Conservation (phyloP, 2,329 filamentous ascomycete species). For the Hypomyces perniciosus region DNA sequence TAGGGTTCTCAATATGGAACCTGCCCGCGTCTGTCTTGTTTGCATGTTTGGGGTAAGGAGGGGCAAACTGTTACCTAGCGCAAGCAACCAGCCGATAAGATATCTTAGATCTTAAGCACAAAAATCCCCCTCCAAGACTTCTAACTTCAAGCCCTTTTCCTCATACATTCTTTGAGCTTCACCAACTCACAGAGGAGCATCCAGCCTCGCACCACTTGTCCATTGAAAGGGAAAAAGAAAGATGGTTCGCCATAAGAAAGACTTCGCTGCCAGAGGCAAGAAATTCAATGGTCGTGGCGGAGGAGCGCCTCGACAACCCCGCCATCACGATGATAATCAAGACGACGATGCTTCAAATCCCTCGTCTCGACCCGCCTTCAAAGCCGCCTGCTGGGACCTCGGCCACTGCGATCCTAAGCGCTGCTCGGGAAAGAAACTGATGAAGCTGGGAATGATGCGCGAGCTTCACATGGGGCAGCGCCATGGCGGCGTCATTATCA, state of each 20-base stretch:
- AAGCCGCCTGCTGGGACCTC: slow-evolving; percentile 95
- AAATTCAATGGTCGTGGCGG: slow-evolving; percentile 56
- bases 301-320: slow-evolving; percentile 42
- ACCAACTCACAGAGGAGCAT: not conserved
- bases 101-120: no score
- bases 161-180: not conserved
- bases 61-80: no score
- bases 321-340: slow-evolving; percentile 39
- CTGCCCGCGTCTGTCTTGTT: no score
- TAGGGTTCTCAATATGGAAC: no score
- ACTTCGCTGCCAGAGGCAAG: slow-evolving; percentile 66
- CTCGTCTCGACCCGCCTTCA: slow-evolving; percentile 55
- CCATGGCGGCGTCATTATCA: slow-evolving; percentile 86
- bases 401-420: slow-evolving; percentile 96
- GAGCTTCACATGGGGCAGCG: slow-evolving; percentile 88
- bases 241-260: slow-evolving; percentile 98
- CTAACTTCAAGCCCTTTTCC: not conserved
- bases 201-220: not conserved
- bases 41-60: no score
- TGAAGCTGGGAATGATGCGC: slow-evolving; percentile 88
- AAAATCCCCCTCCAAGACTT: not conserved
- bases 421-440: slow-evolving; percentile 91
- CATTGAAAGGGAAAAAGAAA: not conserved
- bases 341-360: slow-evolving; percentile 24
- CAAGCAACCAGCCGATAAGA: no score